Base-by-base conservation (phyloP, 2,329 filamentous ascomycete genomes). In the Ceratocystis cacaofunesta region DNA sequence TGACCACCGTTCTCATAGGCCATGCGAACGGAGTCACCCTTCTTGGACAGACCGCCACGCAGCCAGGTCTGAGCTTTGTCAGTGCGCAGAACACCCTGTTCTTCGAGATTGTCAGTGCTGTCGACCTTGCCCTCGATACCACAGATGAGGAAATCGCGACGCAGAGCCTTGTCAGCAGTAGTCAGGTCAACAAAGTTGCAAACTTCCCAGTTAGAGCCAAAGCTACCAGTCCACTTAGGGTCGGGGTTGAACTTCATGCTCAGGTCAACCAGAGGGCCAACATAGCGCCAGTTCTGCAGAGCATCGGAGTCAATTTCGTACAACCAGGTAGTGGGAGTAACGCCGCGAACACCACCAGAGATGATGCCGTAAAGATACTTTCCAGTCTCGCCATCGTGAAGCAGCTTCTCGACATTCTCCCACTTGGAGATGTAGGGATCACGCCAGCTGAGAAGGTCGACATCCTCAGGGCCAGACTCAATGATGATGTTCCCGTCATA, bases 361-460 rank as follows among this genome's bases (percentile, higher is more conserved):
- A 80, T 72, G 61, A 79, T 74, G 19, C 76, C 78, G 68, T 76
- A 78, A 3, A 78, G 70, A 25, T 69, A 70, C 7, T 67, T 62
- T 7, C 62, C 65, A n/a, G 62, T 61, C 43, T 62, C 50, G 25
- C 64, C 44, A 19, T 70, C 22, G 10, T 68, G 62, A 8, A 70
- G 63, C 5, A 70, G 57, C 5, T 61, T 61, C n/a, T 69, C 69
- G 5, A 72, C 63, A 1, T 67, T 61, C 15, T 68, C 22, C 69
- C 68, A 71, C 8, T 62, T 58, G 5, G 68, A 67, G 17, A 72
- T 68, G 58, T 70, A 72, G 4, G 71, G 71, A 61, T 72, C 70
- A 15, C 71, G 68, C 70, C 70, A 72, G 48, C 71, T 69, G 5
- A 67, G 68, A 17, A 71, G 69, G 1, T 69, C 66, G n/a, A 64